Percentiles rank a stretch among this genome's conserved stretches.
Conservation (phyloP, 2,329 filamentous ascomycete species). For the Cladosporium phlei region DNA sequence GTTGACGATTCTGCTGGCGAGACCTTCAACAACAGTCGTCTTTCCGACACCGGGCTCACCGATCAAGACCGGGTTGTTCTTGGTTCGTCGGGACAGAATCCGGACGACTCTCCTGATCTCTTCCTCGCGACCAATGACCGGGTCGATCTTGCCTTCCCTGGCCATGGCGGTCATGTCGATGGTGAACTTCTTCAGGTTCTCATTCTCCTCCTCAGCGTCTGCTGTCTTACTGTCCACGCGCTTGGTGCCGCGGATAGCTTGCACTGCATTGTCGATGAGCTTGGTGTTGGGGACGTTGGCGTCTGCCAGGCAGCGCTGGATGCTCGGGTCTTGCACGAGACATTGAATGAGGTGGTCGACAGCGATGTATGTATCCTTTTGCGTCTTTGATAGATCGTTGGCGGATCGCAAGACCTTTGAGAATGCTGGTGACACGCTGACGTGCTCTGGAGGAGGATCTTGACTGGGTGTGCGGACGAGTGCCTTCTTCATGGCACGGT, state of each 20-base stretch:
- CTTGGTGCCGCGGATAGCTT: slow-evolving; percentile 85
- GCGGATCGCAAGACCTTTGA: slow-evolving; percentile 77
- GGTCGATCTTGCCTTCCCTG: slow-evolving; percentile 94
- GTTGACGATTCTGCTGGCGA: slow-evolving; percentile 93
- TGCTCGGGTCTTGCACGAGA: slow-evolving; percentile 69
- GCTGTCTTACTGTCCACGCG: slow-evolving; percentile 94
- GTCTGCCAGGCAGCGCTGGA: slow-evolving; percentile 73
- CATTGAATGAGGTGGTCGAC: slow-evolving; percentile 85
- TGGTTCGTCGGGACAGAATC: slow-evolving; percentile 87
- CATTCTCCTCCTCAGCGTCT: slow-evolving; percentile 85
- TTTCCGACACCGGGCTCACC: slow-evolving; percentile 98
- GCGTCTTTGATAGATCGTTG: slow-evolving; percentile 88
- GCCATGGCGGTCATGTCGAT: slow-evolving; percentile 98
- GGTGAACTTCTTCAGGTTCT: slow-evolving; percentile 96
- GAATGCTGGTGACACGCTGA: slow-evolving; percentile 77
- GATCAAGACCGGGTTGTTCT: slow-evolving; percentile 98
- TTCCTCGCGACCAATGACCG: slow-evolving; percentile 93
- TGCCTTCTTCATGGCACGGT: slow-evolving; percentile 83
- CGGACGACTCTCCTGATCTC: slow-evolving; percentile 89
- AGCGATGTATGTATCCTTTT: slow-evolving; percentile 92
- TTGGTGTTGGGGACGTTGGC: slow-evolving; percentile 89
- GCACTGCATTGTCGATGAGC: slow-evolving; percentile 82
- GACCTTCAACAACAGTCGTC: slow-evolving; percentile 93
- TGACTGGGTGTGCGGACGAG: slow-evolving; percentile 89
- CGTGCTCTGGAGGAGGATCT: slow-evolving; percentile 86